Evolutionary conservation across 345 rosid species (phyloP), one percentile per base, ranked within the genome.

Genomic region (Camelina sativa): DNA sequence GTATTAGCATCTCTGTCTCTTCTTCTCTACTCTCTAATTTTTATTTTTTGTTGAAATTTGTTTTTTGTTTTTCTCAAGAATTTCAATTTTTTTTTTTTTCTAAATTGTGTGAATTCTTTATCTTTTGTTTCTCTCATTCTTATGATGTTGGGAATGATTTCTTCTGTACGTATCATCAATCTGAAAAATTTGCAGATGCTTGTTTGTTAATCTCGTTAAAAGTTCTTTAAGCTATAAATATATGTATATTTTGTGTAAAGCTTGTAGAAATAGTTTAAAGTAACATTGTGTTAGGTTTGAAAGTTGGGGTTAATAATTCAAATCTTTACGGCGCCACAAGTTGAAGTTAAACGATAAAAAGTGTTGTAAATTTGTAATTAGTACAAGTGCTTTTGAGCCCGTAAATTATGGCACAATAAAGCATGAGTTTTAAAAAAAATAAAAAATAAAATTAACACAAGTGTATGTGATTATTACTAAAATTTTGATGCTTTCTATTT

Each of bases 311-410:
- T 62, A 69, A 46, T 46, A 70, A 63, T 70, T 76, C 46, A 76
- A 76, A 76, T 76, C 53, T 56, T 70, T 25, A 57, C 76, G 71
- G 80, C 80, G 76, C 61, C 71, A 63, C 61, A 55, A 55, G 80
- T 76, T 70, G 66, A 70, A 70, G 30, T 28, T 28, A 28, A 47
- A 65, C 25, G 37, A 73, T 55, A 55, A 34, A 20, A 62, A 63
- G 32, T 16, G 16, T 35, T 20, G 70, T 13, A 73, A 55, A 35
- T 30, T 46, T 58, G 17, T 65, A 65, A 46, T 16, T 16, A n/a
- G 20, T 65, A 40, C 6, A 22, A 37, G 23, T 25, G 46, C 37
- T 17, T 51, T 58, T 37, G 68, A 7, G 6, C 61, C 72, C 78
- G 62, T 28, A 57, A 34, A 46, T 74, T 35, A 46, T 55, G 66